A percentile compares a stretch with the other conserved stretches of the same genome.
These are phyloP conservation scores for Neonectria faginata DNA, from an alignment of 2,329 filamentous ascomycete species.

Conservation along the genomic window DNA sequence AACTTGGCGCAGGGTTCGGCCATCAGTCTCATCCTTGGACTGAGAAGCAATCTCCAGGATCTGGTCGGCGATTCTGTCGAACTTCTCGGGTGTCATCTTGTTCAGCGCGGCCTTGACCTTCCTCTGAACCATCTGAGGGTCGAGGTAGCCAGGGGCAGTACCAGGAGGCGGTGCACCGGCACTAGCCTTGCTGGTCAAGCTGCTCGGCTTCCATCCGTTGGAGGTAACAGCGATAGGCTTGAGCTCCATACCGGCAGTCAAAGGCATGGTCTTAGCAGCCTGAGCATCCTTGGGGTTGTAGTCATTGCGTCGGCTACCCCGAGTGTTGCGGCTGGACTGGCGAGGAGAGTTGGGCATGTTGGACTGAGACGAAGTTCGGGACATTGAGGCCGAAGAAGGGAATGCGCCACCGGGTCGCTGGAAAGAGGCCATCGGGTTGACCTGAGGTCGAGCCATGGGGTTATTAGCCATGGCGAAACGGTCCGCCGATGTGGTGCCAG, in stretches of 20 bases:
- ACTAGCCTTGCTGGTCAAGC: constrained; percentile 60
- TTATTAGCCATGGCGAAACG: constrained; percentile 76
- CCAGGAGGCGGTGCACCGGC: constrained; percentile 53
- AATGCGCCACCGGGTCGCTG: constrained; percentile 67
- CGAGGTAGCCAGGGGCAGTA: constrained; percentile 70
- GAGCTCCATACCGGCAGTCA: constrained; percentile 84
- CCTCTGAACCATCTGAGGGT: constrained; percentile 93
- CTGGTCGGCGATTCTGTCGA: constrained; percentile 93
- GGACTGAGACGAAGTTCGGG: constrained; percentile 71
- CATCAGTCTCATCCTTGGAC: constrained; percentile 94
- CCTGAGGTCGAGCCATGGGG: constrained; percentile 58
- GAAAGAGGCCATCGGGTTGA: constrained; percentile 57
- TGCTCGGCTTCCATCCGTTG: constrained; percentile 91
- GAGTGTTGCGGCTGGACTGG: constrained; percentile 68
- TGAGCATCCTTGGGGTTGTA: constrained; percentile 72
- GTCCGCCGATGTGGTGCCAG: constrained; percentile 81
- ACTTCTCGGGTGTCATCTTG: constrained; percentile 99
- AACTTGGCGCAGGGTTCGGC: constrained; percentile 93
- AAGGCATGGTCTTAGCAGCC: constrained; percentile 87
- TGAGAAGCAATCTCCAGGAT: constrained; percentile 93
- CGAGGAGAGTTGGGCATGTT: constrained; percentile 78
- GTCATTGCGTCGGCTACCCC: constrained; percentile 72
- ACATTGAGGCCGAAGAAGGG: constrained; percentile 71
- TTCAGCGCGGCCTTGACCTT: constrained; percentile 99
- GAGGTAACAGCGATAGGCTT: constrained; percentile 79